These are phyloP conservation scores for Pythium biforme DNA, from an alignment of 352 stramenopile species.

Conservation along the genomic window DNA sequence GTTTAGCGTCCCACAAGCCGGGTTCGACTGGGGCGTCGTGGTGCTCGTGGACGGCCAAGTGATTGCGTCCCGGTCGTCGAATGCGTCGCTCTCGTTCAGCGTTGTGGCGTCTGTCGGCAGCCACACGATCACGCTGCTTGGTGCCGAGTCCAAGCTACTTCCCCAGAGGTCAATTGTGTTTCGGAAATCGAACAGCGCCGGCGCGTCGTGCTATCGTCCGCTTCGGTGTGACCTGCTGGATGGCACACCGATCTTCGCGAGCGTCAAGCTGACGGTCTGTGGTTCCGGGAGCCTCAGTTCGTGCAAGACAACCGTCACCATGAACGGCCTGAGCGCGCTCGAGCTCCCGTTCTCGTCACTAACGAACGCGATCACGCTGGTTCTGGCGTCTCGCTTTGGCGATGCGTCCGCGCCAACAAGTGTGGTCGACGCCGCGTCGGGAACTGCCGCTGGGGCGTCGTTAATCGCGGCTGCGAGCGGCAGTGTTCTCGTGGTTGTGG, in stretches of 20 bases:
- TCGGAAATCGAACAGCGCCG: conserved; percentile 26
- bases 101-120: conserved; percentile 33
- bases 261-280: conserved; percentile 37
- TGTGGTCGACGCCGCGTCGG: conserved; percentile 3
- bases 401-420: neutral
- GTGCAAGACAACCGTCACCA: conserved; percentile 12
- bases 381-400: conserved; percentile 9
- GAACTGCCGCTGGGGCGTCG: neutral
- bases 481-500: conserved; percentile 23
- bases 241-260: conserved; percentile 34
- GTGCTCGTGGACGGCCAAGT: conserved; percentile 39
- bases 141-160: conserved; percentile 44
- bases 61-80: conserved; percentile 28
- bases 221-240: conserved; percentile 58
- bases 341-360: conserved; percentile 8
- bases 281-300: conserved; percentile 18
- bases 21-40: conserved; percentile 43
- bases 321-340: conserved; percentile 18
- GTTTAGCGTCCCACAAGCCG: conserved; percentile 46
- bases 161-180: conserved; percentile 44
- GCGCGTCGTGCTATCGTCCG: conserved; percentile 20
- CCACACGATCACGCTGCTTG: conserved; percentile 44
- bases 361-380: conserved; percentile 23
- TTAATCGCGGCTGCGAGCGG: conserved; percentile 16
- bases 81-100: conserved; percentile 36